Base-by-base conservation (phyloP, 1,284 basidiomycete species). In the Phlebopus sp. region DNA sequence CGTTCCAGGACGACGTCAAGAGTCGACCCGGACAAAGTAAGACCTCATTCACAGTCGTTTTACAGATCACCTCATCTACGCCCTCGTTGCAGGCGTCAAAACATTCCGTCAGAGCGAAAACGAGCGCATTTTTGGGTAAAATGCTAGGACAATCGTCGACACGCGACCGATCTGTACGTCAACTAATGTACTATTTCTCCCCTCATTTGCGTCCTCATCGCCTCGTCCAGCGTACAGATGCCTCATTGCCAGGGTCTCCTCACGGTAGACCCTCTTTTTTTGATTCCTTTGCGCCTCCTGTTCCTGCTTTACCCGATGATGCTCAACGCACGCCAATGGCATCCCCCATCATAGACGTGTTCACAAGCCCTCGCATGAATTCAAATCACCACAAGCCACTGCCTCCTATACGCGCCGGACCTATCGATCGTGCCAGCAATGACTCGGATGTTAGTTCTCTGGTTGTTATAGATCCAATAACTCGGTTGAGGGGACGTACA, bases 71-170 rank as follows among this genome's bases (percentile, higher is more conserved):
- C 41, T 46, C 35, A 39, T 43, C 45, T 42, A 49, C 18, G n/a
- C 32, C 2, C 27, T 29, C 27, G 10, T 37, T 40, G 19, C 52
- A 84, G 80, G 54, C 65, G 13, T 58, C 69, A 13, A 86, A 79
- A 65, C 76, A 77, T 11, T 81, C 87, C 8, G 81, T 90, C 42
- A 72, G 86, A 49, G 76, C 80, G 35, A 90, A 89, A 65, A 88
- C 86, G 17, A 86, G 78, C 55, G 86, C 85, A 35, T 84, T 90
- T 60, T 72, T 85, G 53, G 86, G 86, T 2, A 89, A 83, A 63
- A 83, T 90, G 81, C 67, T 85, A 35, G 85, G 85, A 2, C 76
- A 82, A 55, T 75, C 71, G 41, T 77, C 73, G 27, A 71, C 78
- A 10, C 76, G 84, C 46, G 86, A 89, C 63, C 80, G 84, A 69